Evolutionary conservation across 2,329 filamentous ascomycete species (phyloP), one percentile per base, ranked within the genome.

Genomic region (Aspergillus neoniger): DNA sequence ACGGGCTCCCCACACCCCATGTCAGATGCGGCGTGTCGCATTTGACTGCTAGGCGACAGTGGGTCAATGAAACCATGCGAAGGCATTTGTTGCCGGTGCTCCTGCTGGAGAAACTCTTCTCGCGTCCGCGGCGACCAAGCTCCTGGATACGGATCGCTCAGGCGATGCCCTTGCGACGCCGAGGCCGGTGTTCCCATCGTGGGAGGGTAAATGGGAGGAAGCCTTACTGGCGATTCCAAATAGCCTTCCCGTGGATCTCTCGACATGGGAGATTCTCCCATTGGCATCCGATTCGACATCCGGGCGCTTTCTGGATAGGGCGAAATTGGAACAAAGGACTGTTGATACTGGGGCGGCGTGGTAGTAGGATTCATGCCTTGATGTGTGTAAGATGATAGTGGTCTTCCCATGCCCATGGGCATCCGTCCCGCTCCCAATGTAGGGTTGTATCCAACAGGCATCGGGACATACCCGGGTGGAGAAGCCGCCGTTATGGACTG

Each of bases 151-250:
- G 74, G 70, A 62, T 75, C 74, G 39, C 73, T 75, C 39, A 74
- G 55, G 21, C 71, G 72, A 57, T 75, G 74, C 1, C 65, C 65
- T 19, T 73, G 70, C 17, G 71, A 63, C 7, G 50, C 32, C 10
- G 56, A 63, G 49, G 28, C 61, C 55, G 38, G 64, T 41, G 58
- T 67, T 60, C 56, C 63, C 62, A 59, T 69, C 1, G 72, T 69
- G 8, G 74, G 70, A 15, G 75, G 73, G 15, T 74, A 72, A 9
- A 77, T 77, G 4, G 75, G 75, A 7, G 75, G 75, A 5, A 77
- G 69, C 55, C 74, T 68, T 17, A 77, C 70, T 10, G 72, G 68
- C 5, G 73, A 71, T 43, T 77, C 74, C 5, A 64, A 55, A 52
- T 74, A 74, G 6, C 62, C 60, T 21, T 75, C 73, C 5, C 67